These are phyloP conservation scores for Neofusicoccum cordaticola DNA, from an alignment of 2,329 filamentous ascomycete species.

Conservation along the genomic window DNA sequence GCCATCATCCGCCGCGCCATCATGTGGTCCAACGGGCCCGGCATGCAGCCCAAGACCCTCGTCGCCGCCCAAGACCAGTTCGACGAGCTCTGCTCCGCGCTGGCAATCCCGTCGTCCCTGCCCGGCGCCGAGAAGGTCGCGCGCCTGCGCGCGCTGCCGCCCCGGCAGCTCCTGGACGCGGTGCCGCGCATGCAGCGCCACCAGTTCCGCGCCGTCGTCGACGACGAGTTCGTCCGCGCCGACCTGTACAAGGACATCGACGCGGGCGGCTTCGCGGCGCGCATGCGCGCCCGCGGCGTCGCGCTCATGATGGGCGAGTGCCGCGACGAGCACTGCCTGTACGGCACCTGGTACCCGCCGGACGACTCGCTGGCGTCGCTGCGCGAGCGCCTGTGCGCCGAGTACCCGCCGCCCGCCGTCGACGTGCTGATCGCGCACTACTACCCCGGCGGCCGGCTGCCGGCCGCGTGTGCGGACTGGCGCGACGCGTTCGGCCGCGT, in stretches of 20 bases:
- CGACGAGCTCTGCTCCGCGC: constrained; percentile 45
- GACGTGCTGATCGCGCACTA: constrained; percentile 45
- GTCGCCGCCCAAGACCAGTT: constrained; percentile 52
- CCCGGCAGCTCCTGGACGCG: constrained; percentile 43
- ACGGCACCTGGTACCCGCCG: constrained; percentile 51
- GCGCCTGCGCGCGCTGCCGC: constrained; percentile 41
- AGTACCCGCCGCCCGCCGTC: constrained; percentile 49
- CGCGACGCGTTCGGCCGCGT: constrained; percentile 52
- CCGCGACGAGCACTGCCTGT: constrained; percentile 52
- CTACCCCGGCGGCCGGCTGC: constrained; percentile 36
- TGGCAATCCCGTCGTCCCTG: constrained; percentile 44
- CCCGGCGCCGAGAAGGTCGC: constrained; percentile 45
- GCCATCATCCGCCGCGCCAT: constrained; percentile 51
- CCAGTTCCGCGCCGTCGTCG: constrained; percentile 55
- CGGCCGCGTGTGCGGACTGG: constrained; percentile 45
- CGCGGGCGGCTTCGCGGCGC: constrained; percentile 47
- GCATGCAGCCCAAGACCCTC: constrained; percentile 51
- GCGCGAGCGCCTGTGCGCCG: constrained; percentile 48
- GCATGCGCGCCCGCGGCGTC: constrained; percentile 45
- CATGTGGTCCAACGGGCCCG: constrained; percentile 55
- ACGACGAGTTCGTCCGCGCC: constrained; percentile 47
- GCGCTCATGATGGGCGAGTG: constrained; percentile 56
- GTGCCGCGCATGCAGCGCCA: constrained; percentile 42
- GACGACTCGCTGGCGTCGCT: constrained; percentile 42
- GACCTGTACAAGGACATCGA: constrained; percentile 48